Percentiles rank a stretch among this genome's conserved stretches.
These are phyloP conservation scores for Ehretia macrophylla DNA, from an alignment of 257 asterid genomes.

Conservation along the genomic window DNA sequence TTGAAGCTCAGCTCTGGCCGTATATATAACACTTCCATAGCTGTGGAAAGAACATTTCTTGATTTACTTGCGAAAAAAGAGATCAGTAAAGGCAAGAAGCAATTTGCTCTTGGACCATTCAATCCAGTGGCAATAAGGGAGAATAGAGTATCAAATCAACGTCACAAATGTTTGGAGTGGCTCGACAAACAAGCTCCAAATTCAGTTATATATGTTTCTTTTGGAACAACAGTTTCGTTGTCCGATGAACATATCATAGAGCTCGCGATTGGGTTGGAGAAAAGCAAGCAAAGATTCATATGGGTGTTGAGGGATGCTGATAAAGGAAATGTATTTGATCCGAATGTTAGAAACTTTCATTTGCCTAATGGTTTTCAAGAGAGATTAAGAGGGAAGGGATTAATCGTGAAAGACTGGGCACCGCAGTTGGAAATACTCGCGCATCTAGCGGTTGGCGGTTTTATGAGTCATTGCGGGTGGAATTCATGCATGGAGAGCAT, in stretches of 20 bases:
- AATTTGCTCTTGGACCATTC: constrained; percentile 37
- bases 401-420: constrained; percentile 48
- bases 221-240: constrained; percentile 36
- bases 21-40: constrained; percentile 35
- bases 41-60: constrained; percentile 38
- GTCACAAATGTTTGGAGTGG: constrained; percentile 30
- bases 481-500: constrained; percentile 57
- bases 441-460: constrained; percentile 38
- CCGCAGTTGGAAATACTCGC: constrained; percentile 49
- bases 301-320: constrained; percentile 59
- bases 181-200: constrained; percentile 31
- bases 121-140: constrained; percentile 18
- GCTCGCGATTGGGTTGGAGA: constrained; percentile 39
- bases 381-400: constrained; percentile 23
- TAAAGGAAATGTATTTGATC: constrained; percentile 30
- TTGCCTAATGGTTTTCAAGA: constrained; percentile 35
- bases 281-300: constrained; percentile 30
- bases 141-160: background rate
- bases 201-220: constrained; percentile 40
- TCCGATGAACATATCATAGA: constrained; percentile 28
- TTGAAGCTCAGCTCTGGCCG: constrained; percentile 23
- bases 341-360: background rate
- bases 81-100: constrained; percentile 3
- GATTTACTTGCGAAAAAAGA: constrained; percentile 31
- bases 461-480: constrained; percentile 60